Conservation (phyloP, 1,284 basidiomycete genomes). For the Puccinia hordei region DNA sequence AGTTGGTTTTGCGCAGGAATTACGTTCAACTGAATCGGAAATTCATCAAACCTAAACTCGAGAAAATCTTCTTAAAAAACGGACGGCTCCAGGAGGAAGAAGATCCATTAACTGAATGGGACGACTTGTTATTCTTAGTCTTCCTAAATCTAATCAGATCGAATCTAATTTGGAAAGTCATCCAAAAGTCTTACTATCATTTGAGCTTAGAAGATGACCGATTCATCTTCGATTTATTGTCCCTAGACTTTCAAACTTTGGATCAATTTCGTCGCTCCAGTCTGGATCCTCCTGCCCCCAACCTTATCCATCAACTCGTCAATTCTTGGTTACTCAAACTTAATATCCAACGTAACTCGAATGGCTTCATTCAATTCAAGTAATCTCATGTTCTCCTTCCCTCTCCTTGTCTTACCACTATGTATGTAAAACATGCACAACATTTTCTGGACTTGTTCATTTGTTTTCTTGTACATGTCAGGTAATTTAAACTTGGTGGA, state of each 20-base stretch:
- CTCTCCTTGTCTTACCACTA: background rate
- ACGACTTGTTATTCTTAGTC: background rate
- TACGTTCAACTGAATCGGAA: constrained; percentile 15
- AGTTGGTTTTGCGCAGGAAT: constrained; percentile 11
- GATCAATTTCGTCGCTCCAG: background rate
- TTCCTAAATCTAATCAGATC: constrained; percentile 1
- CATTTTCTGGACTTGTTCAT: too few species aligned
- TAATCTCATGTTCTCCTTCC: background rate
- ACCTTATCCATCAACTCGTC: constrained; percentile 3
- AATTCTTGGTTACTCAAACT: constrained; percentile 13
- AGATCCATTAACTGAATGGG: constrained; percentile 14
- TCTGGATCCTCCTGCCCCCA: background rate
- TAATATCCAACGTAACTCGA: constrained; percentile 8
- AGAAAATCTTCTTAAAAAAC: constrained; percentile 2
- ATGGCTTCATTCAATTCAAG: constrained; percentile 30
- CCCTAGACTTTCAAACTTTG: background rate
- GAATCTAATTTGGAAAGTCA: constrained; percentile 11
- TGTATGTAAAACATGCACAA: background rate
- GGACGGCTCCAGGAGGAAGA: background rate
- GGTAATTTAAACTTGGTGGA: too few species aligned
- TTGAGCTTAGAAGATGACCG: constrained; percentile 16
- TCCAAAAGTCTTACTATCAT: constrained; percentile 15
- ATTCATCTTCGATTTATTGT: constrained; percentile 24
- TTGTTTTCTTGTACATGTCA: too few species aligned
- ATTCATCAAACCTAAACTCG: constrained; percentile 22